Base-by-base conservation (phyloP, 768 basidiomycete genomes). In the Collybiopsis confluens region DNA sequence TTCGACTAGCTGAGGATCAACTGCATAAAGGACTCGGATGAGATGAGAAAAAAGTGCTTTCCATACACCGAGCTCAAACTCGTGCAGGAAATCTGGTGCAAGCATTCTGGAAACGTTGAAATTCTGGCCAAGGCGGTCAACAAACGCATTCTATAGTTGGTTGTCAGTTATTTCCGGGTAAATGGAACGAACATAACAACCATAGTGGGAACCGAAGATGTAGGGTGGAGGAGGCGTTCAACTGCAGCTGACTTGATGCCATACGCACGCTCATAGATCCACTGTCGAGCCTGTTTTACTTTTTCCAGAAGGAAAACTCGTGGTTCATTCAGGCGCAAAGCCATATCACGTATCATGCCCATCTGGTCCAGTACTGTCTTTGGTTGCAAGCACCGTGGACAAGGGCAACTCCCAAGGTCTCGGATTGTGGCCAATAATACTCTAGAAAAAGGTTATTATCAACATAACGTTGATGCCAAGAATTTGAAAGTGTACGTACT, bases 41-140 rank as follows among this genome's bases (percentile, higher is more conserved):
- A 76, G 58, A 45, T 77, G 73, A 0, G 59, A 64, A 26, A 78
- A 70, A 0, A 72, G 23, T 0, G 59, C 18, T 49, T 73, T 74
- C 70, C 70, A 74, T 1, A 71, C 67, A 7, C 75, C 74, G 0
- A 72, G 60, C 45, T 75, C 73, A 59, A 74, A 66, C 50, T 76
- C 70, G 56, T 72, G 70, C 52, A 72, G 54, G 18, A 69, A 54
- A 55, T 76, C 70, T 7, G 68, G 63, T 1, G 64, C 68, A 8
- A 73, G 59, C 58, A 72, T 68, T 2, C 42, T 30, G 21, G 59
- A 64, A 0, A 67, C 45, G 21, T 65, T 53, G 45, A 72, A 70
- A 5, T 53, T 56, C 8, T 20, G 13, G 21, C 38, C 45, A 5
- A 68, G 55, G 8, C 43, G 38, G 10, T 55, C 28, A 0, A 60